Conservation (phyloP, 441 rosid genomes). For the Gossypium gossypioides region DNA sequence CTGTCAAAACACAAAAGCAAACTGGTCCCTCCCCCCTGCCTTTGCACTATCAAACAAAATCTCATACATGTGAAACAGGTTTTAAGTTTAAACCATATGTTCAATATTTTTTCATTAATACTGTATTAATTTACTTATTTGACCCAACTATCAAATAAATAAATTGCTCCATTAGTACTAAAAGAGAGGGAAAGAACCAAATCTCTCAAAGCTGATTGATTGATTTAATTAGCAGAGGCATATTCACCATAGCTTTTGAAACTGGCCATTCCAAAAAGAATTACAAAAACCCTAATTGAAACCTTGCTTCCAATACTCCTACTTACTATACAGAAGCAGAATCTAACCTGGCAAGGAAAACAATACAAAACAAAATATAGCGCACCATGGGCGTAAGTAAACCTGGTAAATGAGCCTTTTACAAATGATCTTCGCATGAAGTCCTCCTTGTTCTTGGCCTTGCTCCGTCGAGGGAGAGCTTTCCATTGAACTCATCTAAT, state of each 20-base stretch:
- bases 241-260: conserved; percentile 3
- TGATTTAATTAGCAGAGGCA: conserved; percentile 12
- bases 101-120: background rate
- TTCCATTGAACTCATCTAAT: conserved; percentile 49
- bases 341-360: conserved; percentile 19
- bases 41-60: conserved; percentile 9
- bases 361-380: background rate
- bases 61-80: background rate
- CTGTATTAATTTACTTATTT: no score
- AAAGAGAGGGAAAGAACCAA: background rate
- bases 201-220: conserved; percentile 12
- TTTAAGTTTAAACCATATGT: background rate
- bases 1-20: background rate
- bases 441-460: conserved; percentile 35
- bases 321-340: conserved; percentile 34
- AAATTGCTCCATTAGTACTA: background rate
- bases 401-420: conserved; percentile 5
- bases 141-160: background rate
- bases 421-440: conserved; percentile 24
- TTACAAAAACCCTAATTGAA: conserved; percentile 24
- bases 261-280: conserved; percentile 21
- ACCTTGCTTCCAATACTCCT: conserved; percentile 13
- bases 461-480: conserved; percentile 42
- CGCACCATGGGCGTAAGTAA: background rate
- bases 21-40: background rate